Evolutionary conservation across 2,329 filamentous ascomycete genomes (phyloP), one percentile per base, ranked within the genome.

Genomic region (Monosporascus sp.): DNA sequence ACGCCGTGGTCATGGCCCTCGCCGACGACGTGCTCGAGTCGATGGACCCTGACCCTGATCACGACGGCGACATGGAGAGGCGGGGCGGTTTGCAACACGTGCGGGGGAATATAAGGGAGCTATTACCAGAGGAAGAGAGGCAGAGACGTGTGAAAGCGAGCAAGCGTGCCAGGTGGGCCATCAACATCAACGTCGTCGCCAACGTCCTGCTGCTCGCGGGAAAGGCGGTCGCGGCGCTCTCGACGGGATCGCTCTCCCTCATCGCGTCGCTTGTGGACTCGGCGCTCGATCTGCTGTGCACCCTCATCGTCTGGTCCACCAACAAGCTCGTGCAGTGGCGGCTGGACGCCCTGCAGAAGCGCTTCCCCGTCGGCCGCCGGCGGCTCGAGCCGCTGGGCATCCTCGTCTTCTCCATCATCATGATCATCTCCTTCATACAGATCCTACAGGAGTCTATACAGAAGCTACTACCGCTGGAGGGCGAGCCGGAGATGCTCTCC

Each of bases 191-290:
- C 55, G 75, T 84, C 6, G 64, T 78, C n/a, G 81, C 81, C 39
- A 85, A 85, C 58, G 73, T 83, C 41, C 61, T 82, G 47, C 72
- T 84, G 2, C 70, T 85, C 3, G 67, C 72, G 9, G 80, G 78
- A 5, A 85, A 85, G 62, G 72, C 79, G 46, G 68, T 76, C 15
- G 81, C 81, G 15, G 79, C 79, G 18, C 68, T 79, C 41, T 76
- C 74, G 57, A 82, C 81, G 2, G 76, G 70, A 47, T 85, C 82
- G 1, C 72, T 85, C 6, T 85, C 82, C 1, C 72, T 85, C 18
- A 78, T 85, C 36, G 82, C 82, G 11, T 83, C 80, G 20, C 72
- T 84, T 9, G 79, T 84, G 15, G 82, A 86, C 63, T 83, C 81
- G 1, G 81, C 79, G 2, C 71, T 84, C 18, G 82, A 85, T 56